Evolutionary conservation across 768 basidiomycete genomes (phyloP), one percentile per base, ranked within the genome.

Genomic region (Podaxis mareebaensis): DNA sequence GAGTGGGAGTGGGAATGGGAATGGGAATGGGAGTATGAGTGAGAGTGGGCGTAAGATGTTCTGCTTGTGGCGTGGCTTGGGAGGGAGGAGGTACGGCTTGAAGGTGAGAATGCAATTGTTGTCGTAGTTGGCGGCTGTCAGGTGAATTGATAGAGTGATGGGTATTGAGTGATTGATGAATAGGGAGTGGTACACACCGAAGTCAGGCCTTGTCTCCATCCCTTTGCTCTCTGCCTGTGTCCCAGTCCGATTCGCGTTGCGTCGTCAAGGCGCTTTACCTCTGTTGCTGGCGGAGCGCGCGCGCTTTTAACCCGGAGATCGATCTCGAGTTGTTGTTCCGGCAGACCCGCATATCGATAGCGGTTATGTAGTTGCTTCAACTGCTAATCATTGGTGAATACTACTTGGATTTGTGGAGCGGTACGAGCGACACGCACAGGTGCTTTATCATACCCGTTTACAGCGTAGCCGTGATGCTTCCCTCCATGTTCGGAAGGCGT

Each of bases 21-120:
- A 22, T 51, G 26, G 3, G 49, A 24, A 22, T 51, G 49, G 0
- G 49, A 24, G 49, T 51, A 22, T 12, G 49, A 24, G 10, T 40
- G 30, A 33, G 33, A 26, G 20, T 26, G 24, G 36, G 20, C 5
- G 7, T 56, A 38, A 17, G 49, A 51, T 20, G 10, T 17, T 28
- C 17, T 15, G 53, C 13, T 20, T 7, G 48, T 60, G 59, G 48
- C 6, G 15, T 24, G 26, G 15, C 60, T 61, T 53, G 60, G 52
- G 26, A 61, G 52, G 30, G 60, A 61, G 6, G 51, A 61, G 24
- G 28, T 36, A 42, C 44, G 26, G 40, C 60, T 61, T 4, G 39
- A 22, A 40, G 55, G 52, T 30, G 58, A 51, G 57, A 56, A 20
- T 40, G 40, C 36, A n/a, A 46, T 11, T 3, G 10, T 24, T 3